Evolutionary conservation across 768 basidiomycete species (phyloP), one percentile per base, ranked within the genome.

Genomic region (Boletus sp.): DNA sequence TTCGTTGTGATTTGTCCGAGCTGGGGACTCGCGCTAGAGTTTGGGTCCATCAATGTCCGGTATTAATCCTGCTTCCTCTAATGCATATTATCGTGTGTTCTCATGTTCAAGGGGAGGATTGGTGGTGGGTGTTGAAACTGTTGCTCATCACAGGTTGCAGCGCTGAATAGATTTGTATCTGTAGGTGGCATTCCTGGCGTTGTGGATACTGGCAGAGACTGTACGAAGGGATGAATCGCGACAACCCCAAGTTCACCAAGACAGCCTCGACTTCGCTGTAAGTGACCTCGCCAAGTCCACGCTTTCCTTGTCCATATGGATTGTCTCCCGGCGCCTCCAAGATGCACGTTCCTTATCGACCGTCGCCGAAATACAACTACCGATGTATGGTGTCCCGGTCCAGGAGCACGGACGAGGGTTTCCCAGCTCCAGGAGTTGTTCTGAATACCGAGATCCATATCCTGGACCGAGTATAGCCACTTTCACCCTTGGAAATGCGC

Each of bases 271-370:
- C 15, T 64, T 67, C 17, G 67, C 58, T 49, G 47, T 57, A 35
- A 64, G 35, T 8, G 64, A 73, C 48, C 46, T 63, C 18, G 17
- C 42, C 48, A 71, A 71, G 46, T 50, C 55, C 9, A 12, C 54
- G 3, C 12, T 66, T 46, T 67, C 59, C 30, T 30, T 69, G 2
- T 57, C 17, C 33, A 20, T 62, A 12, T 69, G 64, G 64, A 47
- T 59, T 15, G 30, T 50, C 32, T 45, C 33, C 33, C 36, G 41
- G 51, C 52, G 28, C 32, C 35, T 61, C 29, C 60, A 39, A 50
- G 14, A 44, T 14, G 17, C 24, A 24, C 32, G 20, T 10, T 44
- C 46, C 12, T 53, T 36, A 28, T 55, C 51, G 18, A 44, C 50
- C 10, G 24, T 37, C 20, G 17, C 29, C 9, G 57, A 60, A 41